Conservation (phyloP, 2,329 filamentous ascomycete genomes). For the Fusarium liriodendri region DNA sequence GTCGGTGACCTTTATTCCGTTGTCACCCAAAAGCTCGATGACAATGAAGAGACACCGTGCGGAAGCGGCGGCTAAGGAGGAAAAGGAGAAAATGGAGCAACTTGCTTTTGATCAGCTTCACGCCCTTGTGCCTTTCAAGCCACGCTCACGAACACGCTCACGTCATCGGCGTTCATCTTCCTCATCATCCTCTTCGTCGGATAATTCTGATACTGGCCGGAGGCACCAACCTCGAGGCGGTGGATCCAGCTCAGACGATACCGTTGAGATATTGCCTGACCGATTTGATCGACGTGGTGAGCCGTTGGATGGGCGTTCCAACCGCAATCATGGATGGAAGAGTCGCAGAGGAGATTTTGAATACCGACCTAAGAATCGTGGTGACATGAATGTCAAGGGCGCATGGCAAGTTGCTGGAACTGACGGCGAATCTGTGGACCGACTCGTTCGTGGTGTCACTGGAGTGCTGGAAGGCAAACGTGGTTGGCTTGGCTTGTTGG, state of each 20-base stretch:
- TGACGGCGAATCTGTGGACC: slow-evolving; percentile 55
- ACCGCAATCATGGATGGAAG: slow-evolving; percentile 44
- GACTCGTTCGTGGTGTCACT: slow-evolving; percentile 42
- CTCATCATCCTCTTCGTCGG: slow-evolving; percentile 51
- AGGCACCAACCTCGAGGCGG: slow-evolving; percentile 29
- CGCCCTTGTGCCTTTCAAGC: slow-evolving; percentile 28
- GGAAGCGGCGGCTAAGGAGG: slow-evolving; percentile 39
- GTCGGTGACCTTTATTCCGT: slow-evolving; percentile 59
- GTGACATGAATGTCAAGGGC: slow-evolving; percentile 53
- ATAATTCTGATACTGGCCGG: slow-evolving; percentile 44
- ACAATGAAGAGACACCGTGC: slow-evolving; percentile 57
- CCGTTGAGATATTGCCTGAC: slow-evolving; percentile 59
- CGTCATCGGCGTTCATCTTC: slow-evolving; percentile 34
- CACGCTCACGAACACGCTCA: slow-evolving; percentile 12
- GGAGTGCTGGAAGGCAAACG: slow-evolving; percentile 45
- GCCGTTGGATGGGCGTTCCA: slow-evolving; percentile 48
- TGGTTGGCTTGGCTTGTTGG: slow-evolving; percentile 48
- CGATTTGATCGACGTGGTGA: slow-evolving; percentile 59
- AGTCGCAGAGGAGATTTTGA: slow-evolving; percentile 57
- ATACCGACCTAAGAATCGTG: slow-evolving; percentile 47
- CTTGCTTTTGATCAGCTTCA: slow-evolving; percentile 33
- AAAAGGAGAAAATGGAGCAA: slow-evolving; percentile 31
- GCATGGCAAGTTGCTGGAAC: slow-evolving; percentile 60
- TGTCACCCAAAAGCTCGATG: slow-evolving; percentile 61
- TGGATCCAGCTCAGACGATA: slow-evolving; percentile 46